Conservation (phyloP, 345 rosid species). For the Litchi chinensis region DNA sequence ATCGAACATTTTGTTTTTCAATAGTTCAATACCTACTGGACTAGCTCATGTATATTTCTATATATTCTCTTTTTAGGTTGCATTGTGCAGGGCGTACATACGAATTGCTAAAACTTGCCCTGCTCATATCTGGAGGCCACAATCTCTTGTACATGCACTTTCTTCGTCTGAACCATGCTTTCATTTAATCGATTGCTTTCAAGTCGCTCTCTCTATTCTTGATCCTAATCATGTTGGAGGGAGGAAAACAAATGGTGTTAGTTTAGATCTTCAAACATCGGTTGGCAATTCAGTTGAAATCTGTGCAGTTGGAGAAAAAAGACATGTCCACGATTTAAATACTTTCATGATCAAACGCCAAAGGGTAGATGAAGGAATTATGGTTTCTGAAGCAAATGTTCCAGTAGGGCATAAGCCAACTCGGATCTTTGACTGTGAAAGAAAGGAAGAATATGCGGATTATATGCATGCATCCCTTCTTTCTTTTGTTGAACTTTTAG, state of each 20-base stretch:
- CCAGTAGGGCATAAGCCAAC: constrained; percentile 35
- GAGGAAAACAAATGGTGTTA: constrained; percentile 30
- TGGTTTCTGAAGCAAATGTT: constrained; percentile 35
- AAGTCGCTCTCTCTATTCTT: constrained; percentile 58
- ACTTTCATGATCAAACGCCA: constrained; percentile 55
- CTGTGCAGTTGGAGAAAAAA: constrained; percentile 60
- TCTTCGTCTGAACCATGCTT: constrained; percentile 68
- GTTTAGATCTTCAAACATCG: constrained; percentile 29
- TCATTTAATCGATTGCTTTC: constrained; percentile 71
- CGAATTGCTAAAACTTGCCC: constrained; percentile 80
- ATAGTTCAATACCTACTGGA: not conserved
- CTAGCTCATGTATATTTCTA: not conserved
- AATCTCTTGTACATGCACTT: constrained; percentile 59
- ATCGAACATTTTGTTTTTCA: constrained; percentile 8
- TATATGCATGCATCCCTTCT: constrained; percentile 51
- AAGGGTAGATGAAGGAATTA: constrained; percentile 53
- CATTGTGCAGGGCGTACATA: constrained; percentile 69
- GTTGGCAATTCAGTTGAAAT: constrained; percentile 39
- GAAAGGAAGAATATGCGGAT: constrained; percentile 58
- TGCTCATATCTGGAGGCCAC: constrained; percentile 79
- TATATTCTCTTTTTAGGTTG: constrained; percentile 50
- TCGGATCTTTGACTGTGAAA: constrained; percentile 39
- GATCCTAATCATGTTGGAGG: constrained; percentile 55
- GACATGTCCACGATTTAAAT: constrained; percentile 49
- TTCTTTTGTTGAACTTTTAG: constrained; percentile 60